Evolutionary conservation across 2,329 filamentous ascomycete species (phyloP), one percentile per base, ranked within the genome.

Genomic region (Paecilomyces fulvus): DNA sequence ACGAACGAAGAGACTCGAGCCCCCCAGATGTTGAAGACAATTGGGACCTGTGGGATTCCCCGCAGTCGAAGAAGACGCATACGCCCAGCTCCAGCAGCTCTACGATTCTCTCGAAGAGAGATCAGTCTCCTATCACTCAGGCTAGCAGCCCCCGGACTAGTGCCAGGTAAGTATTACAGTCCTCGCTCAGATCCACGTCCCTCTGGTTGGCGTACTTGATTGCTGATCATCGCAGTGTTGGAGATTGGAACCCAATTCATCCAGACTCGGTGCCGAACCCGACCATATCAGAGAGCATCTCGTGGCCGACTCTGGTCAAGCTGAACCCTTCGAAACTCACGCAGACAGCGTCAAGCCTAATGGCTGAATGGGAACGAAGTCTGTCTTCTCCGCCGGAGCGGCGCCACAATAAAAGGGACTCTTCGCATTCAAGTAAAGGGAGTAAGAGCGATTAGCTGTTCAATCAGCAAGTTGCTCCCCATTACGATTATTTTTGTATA

Each of bases 311-410:
- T 51, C 80, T 95, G 56, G 86, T 85, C 67, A 85, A 86, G 61
- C 75, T 91, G 48, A 82, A 84, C 8, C 88, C 91, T 0, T 85
- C 84, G 63, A 91, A 90, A 64, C 76, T 96, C 63, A 89, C 90
- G 69, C 83, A 85, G 37, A 92, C 89, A 0, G 89, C 92, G n/a
- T 88, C 86, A 33, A 88, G 87, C 60, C 79, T 96, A 56, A 90
- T 96, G 84, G 88, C 86, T 61, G 91, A 96, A 68, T 95, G 90
- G 89, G 92, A 97, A 75, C 89, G 85, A 71, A 89, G 83, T 62
- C 76, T 92, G 12, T 84, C 81, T 1, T 79, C 83, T 31, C 76
- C 80, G 0, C 65, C 71, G 3, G 69, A 70, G 3, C 48, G 53
- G 21, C 51, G 53, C 58, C 21, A 20, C 20, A 49, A 20, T 21